Base-by-base conservation (phyloP, 2,329 filamentous ascomycete species). In the Beauveria asiatica region DNA sequence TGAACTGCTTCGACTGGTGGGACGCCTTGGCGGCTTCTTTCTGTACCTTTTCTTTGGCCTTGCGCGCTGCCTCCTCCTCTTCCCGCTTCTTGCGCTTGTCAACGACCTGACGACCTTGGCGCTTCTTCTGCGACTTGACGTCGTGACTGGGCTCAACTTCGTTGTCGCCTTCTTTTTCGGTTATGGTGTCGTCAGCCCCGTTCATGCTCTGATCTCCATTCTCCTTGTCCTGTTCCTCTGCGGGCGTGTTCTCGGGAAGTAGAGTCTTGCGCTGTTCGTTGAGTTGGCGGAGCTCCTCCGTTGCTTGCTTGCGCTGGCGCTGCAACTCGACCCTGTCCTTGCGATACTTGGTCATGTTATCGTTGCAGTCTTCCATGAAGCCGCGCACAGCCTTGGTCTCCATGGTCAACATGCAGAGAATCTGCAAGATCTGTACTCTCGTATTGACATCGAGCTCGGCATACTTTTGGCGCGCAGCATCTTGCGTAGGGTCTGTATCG, bases 321-420 rank as follows among this genome's bases (percentile, higher is more conserved):
- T 97, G 93, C 74, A 86, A 88, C 65, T 96, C 90, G 63, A 97
- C 96, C 76, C 96, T 97, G 70, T 95, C 89, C 73, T 99, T 99
- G 54, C 94, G 87, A 69, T 95, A 91, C 59, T 86, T 85, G 1
- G 94, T 99, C 92, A 97, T 97, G 58, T 91, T 89, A 69, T 93
- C 90, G 64, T 89, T 91, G 74, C 92, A 96, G 64, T 93, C 88
- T 66, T 96, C 91, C 79, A 99, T 88, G 70, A 95, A 96, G 17
- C 85, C 87, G 57, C 93, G 87, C 65, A 97, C 83, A 2, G 89
- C 86, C 70, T 91, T 92, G 0, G 94, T 97, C 68, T 92, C 88
- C 60, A 92, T 81, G 2, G 90, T 92, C 62, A 97, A 79, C 78
- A 93, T 86, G 71, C 90, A 91, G 60, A 97, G 83, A 41, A 95